Conservation (phyloP, 192 early-diverging fungal genomes). For the Hyaloraphidium curvatum region DNA sequence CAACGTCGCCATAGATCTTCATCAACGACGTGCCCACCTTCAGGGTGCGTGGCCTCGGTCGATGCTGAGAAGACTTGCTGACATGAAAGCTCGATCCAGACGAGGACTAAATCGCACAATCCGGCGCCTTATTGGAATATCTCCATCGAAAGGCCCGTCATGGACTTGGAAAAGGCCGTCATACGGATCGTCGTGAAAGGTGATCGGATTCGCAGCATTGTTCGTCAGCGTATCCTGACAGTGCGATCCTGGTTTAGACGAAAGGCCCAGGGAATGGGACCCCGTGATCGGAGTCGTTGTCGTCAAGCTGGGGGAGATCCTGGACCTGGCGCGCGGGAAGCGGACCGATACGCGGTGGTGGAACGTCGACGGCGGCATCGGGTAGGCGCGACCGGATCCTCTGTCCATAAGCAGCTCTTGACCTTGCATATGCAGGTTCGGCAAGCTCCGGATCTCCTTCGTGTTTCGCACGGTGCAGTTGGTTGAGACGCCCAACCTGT, state of each 20-base stretch:
- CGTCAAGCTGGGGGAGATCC: background rate
- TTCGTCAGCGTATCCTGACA: background rate
- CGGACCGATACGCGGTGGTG: background rate
- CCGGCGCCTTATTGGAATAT: constrained; percentile 3
- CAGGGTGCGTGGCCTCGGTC: no score
- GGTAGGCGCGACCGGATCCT: no score
- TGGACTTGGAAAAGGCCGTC: background rate
- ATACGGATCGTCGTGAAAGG: background rate
- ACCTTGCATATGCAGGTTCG: no score
- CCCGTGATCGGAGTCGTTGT: background rate
- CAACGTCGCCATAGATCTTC: no score
- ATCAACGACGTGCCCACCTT: no score
- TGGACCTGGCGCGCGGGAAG: background rate
- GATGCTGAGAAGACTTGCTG: no score
- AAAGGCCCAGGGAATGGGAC: background rate
- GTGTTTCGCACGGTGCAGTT: background rate
- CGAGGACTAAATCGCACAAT: background rate
- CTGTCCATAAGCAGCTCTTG: no score
- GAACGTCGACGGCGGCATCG: background rate
- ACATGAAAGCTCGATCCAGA: no score
- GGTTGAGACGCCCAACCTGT: no score
- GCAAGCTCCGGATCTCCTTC: background rate
- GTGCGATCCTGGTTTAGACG: background rate
- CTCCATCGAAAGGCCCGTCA: background rate
- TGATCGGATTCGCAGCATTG: background rate